These are phyloP conservation scores for Paraurostyla sp. DNA, from an alignment of 73 alveolate species.

Conservation along the genomic window DNA sequence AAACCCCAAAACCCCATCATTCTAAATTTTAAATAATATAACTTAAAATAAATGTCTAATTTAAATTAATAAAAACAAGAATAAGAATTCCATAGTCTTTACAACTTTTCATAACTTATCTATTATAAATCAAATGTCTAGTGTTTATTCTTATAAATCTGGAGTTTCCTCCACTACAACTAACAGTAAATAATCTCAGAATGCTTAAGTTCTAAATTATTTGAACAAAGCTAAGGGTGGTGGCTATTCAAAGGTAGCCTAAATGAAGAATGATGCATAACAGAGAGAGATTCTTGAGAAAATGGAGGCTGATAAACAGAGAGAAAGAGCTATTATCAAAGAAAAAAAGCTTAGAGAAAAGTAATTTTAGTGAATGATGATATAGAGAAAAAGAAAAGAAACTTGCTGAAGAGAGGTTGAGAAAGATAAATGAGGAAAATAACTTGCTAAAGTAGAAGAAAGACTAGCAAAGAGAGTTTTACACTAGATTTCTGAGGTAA, in stretches of 20 bases:
- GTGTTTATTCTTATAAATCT: too few species aligned
- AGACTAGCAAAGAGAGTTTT: constrained; percentile 45
- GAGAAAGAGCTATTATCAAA: constrained; percentile 18
- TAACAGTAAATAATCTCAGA: neutral
- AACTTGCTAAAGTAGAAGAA: constrained; percentile 25
- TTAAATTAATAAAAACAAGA: too few species aligned
- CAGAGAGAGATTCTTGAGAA: constrained; percentile 54
- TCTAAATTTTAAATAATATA: too few species aligned
- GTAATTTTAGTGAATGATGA: neutral
- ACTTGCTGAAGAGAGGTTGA: constrained; percentile 55
- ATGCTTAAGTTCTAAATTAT: constrained; percentile 12
- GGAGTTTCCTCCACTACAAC: too few species aligned
- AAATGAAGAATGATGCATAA: constrained; percentile 35
- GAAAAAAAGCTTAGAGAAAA: constrained; percentile 55
- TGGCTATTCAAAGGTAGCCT: constrained; percentile 54
- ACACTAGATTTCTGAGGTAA: constrained; percentile 18
- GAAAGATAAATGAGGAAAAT: constrained; percentile 39
- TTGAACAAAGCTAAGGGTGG: constrained; percentile 56
- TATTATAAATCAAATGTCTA: too few species aligned
- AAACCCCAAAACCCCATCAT: too few species aligned
- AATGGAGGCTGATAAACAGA: constrained; percentile 15
- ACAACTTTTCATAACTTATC: too few species aligned
- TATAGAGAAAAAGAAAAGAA: constrained; percentile 55
- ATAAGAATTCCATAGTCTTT: too few species aligned
- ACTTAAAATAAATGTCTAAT: too few species aligned